A percentile compares a stretch with the other conserved stretches of the same genome.
Evolutionary conservation across 345 rosid species (phyloP).

Genomic region (Trapa incisa): DNA sequence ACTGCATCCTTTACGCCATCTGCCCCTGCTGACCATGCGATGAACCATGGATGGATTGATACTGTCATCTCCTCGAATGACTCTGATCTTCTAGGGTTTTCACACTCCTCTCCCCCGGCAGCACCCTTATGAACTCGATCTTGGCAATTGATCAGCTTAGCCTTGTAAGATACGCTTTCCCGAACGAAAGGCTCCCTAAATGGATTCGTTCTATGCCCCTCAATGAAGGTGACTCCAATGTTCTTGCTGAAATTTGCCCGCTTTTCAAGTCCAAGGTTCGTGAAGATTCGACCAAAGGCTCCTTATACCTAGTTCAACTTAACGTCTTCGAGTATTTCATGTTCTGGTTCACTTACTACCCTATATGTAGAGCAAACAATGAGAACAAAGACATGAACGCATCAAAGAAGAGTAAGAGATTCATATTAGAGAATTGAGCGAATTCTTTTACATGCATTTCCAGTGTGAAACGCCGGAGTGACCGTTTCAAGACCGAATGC

Average conservation of each 20-base stretch:
- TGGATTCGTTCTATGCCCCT: slow-evolving; percentile 54
- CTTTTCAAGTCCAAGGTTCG: slow-evolving; percentile 48
- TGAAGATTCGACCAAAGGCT: slow-evolving; percentile 45
- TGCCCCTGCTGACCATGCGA: slow-evolving; percentile 17
- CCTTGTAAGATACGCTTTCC: slow-evolving; percentile 74
- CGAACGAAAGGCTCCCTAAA: slow-evolving; percentile 62
- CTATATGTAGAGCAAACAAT: slow-evolving; percentile 51
- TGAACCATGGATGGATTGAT: slow-evolving; percentile 52
- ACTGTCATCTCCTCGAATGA: slow-evolving; percentile 31
- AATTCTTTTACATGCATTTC: slow-evolving; percentile 44
- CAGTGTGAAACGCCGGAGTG: slow-evolving; percentile 35
- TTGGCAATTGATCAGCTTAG: slow-evolving; percentile 51
- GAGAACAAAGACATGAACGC: slow-evolving; percentile 30
- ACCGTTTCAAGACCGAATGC: slow-evolving; percentile 36
- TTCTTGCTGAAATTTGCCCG: slow-evolving; percentile 42
- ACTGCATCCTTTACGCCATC: slow-evolving; percentile 8
- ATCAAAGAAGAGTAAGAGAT: slow-evolving; percentile 30
- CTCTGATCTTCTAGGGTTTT: slow-evolving; percentile 32
- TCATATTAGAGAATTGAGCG: slow-evolving; percentile 59
- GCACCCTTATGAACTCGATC: slow-evolving; percentile 48
- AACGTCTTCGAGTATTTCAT: slow-evolving; percentile 73
- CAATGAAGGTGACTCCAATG: slow-evolving; percentile 29
- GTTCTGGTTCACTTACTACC: slow-evolving; percentile 93
- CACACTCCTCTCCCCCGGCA: slow-evolving; percentile 45
- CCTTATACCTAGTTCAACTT: slow-evolving; percentile 45